phyloP scores from a whole-genome alignment of 805 yeast genomes.

The Metschnikowia vanudenii region DNA sequence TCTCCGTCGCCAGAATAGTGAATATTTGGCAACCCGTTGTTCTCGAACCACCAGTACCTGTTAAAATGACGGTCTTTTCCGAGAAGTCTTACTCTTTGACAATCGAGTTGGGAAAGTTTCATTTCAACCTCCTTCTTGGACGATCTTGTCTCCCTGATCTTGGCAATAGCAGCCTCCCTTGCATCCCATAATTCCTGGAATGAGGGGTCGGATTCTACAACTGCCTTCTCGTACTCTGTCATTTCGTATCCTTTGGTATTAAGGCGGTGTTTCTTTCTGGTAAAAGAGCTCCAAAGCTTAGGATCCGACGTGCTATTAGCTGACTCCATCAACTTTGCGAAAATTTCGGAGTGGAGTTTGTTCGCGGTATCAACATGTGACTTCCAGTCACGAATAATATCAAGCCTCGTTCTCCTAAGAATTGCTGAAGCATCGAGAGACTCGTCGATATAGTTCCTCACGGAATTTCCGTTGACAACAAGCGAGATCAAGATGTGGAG shows the following conservation, averaged over 20 bases:
- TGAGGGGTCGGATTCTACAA: slow-evolving; percentile 41
- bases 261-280: slow-evolving; percentile 25
- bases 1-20: slow-evolving; percentile 31
- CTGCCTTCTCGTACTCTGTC: slow-evolving; percentile 36
- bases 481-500: slow-evolving; percentile 65
- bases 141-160: slow-evolving; percentile 46
- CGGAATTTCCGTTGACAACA: slow-evolving; percentile 53
- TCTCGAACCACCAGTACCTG: slow-evolving; percentile 94
- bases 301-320: slow-evolving; percentile 9
- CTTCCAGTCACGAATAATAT: slow-evolving; percentile 61
- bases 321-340: slow-evolving; percentile 21
- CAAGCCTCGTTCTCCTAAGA: slow-evolving; percentile 65
- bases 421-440: slow-evolving; percentile 63
- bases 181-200: slow-evolving; percentile 44
- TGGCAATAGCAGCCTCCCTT: slow-evolving; percentile 41
- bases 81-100: slow-evolving; percentile 69
- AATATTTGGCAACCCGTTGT: slow-evolving; percentile 69
- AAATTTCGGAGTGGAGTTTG: slow-evolving; percentile 25
- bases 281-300: slow-evolving; percentile 12
- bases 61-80: slow-evolving; percentile 85
- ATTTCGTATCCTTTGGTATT: slow-evolving; percentile 38
- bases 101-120: slow-evolving; percentile 64
- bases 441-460: slow-evolving; percentile 64
- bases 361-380: slow-evolving; percentile 50
- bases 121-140: slow-evolving; percentile 57